Evolutionary conservation across 352 stramenopile species (phyloP).

Genomic region (Phytophthora litchii): DNA sequence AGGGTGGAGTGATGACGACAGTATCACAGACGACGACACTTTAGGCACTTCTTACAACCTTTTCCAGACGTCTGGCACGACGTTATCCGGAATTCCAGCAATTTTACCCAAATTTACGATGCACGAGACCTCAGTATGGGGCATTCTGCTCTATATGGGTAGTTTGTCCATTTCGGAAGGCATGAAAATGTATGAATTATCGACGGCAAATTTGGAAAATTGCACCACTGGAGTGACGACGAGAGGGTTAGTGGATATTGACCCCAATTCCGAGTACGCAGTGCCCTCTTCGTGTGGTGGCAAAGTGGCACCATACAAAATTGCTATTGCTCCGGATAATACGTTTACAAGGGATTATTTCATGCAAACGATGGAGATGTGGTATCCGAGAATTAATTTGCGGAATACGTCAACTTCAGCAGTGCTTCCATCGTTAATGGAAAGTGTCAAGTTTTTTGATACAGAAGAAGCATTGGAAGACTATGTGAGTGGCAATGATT

Average conservation of each 20-base stretch:
- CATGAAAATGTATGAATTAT: conserved; percentile 51
- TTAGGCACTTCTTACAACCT: conserved; percentile 58
- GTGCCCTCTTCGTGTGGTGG: conserved; percentile 44
- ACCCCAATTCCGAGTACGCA: conserved; percentile 39
- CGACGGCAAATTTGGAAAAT: conserved; percentile 25
- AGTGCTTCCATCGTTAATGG: conserved; percentile 53
- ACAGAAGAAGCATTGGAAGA: conserved; percentile 47
- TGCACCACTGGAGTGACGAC: conserved; percentile 39
- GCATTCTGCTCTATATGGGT: conserved; percentile 58
- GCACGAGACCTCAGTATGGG: conserved; percentile 60
- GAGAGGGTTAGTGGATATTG: conserved; percentile 37
- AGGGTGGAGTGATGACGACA: conserved; percentile 53
- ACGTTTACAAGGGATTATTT: conserved; percentile 72
- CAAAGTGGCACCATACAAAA: conserved; percentile 62
- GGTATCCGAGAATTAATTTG: conserved; percentile 49
- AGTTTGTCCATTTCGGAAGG: conserved; percentile 43
- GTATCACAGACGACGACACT: conserved; percentile 24
- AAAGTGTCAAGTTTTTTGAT: conserved; percentile 71
- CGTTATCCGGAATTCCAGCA: conserved; percentile 33
- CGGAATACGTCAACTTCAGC: conserved; percentile 29
- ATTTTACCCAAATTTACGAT: conserved; percentile 54
- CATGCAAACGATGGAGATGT: conserved; percentile 63
- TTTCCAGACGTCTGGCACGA: conserved; percentile 43
- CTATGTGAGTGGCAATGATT: conserved; percentile 56
- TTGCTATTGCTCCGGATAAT: conserved; percentile 64